Evolutionary conservation across 2,329 filamentous ascomycete genomes (phyloP), one percentile per base, ranked within the genome.

Genomic region (Alternaria postmessia): DNA sequence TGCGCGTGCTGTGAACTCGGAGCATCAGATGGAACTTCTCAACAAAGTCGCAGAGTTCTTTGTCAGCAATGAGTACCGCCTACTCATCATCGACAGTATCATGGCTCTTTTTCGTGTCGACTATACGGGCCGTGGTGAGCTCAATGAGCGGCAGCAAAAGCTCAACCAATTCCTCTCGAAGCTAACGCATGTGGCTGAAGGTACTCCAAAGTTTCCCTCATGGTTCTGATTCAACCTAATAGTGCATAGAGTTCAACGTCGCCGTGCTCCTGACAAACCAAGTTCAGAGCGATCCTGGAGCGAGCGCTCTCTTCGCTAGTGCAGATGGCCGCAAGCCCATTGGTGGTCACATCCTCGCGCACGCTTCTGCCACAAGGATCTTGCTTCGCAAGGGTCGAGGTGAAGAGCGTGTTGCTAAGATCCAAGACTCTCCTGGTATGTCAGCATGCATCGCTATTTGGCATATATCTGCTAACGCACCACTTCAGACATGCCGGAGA

Each of bases 71-170:
- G 85, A 89, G 66, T 91, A 88, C 69, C 85, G 88, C 28, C 83
- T 91, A 52, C 81, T 91, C 51, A 84, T 91, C 64, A 86, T 91
- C 69, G 89, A 91, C 77, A 90, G 87, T 69, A 88, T 91, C 70
- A 89, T 90, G 85, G 87, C 88, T 47, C 85, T 88, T 56, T 91
- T 89, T 69, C 85, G 89, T 34, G 87, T 88, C 44, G 89, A 91
- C 76, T 91, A 86, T 68, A 84, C 82, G 67, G 89, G 89, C 7
- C 86, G 89, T 55, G 89, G 88, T 18, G 89, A 91, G 73, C 81
- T 91, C 57, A 87, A 86, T 20, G 89, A 91, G 66, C 84, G 89
- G 28, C 89, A 91, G 76, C 87, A 89, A 77, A 89, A 89, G 69
- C 81, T 91, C 32, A 88, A 87, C 60, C 84, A 88, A 63, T 90